Evolutionary conservation across 2,329 filamentous ascomycete species (phyloP).

Genomic region (Aureobasidium sp.): DNA sequence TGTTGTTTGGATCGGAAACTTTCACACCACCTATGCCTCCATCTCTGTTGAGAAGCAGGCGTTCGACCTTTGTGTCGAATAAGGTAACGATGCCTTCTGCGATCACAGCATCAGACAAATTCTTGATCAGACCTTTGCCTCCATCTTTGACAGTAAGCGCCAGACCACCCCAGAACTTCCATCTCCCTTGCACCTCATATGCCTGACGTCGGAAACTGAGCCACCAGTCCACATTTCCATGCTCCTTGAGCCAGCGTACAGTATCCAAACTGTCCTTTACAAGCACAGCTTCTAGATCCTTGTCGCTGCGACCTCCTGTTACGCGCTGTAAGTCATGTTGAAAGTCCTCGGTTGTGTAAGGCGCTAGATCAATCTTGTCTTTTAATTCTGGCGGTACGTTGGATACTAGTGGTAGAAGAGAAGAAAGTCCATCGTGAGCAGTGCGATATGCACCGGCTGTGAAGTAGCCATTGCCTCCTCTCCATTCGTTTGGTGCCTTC

Average conservation of each 20-base stretch:
- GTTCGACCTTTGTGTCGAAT: constrained; percentile 42
- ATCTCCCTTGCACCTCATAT: constrained; percentile 53
- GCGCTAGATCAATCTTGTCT: constrained; percentile 48
- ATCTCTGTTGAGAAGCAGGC: constrained; percentile 30
- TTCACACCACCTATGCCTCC: constrained; percentile 31
- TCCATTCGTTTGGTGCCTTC: constrained; percentile 52
- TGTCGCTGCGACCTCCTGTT: constrained; percentile 49
- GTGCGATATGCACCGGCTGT: constrained; percentile 59
- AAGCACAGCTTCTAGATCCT: constrained; percentile 41
- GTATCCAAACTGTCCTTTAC: constrained; percentile 32
- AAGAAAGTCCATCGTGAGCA: constrained; percentile 47
- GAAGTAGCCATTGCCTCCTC: constrained; percentile 58
- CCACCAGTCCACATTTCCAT: constrained; percentile 47
- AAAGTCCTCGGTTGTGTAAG: constrained; percentile 52
- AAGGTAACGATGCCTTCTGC: constrained; percentile 38
- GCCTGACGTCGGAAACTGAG: constrained; percentile 45
- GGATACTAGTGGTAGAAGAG: constrained; percentile 55
- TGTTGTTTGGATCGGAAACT: constrained; percentile 18
- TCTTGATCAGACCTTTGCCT: constrained; percentile 51
- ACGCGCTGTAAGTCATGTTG: constrained; percentile 49
- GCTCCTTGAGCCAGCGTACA: constrained; percentile 25
- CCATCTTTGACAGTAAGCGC: constrained; percentile 52
- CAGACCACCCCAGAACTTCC: constrained; percentile 62
- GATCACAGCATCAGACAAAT: constrained; percentile 40
- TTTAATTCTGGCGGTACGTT: constrained; percentile 46